Conservation (phyloP, 129 eudicot genomes). For the Gnaphalium uliginosum region DNA sequence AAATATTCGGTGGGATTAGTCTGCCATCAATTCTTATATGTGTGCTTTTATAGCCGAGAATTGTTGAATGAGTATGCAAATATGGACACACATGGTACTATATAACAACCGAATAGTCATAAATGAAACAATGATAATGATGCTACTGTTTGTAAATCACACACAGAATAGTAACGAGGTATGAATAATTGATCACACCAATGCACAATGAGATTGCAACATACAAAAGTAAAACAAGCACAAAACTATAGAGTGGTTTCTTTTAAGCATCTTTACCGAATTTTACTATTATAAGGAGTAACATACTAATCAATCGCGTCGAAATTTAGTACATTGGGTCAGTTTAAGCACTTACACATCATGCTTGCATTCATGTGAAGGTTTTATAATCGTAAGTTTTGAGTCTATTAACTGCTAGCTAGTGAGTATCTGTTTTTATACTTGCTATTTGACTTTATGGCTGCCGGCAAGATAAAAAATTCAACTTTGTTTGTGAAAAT, state of each 20-base stretch:
- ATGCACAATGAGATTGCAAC: no score
- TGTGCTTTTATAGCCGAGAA: not conserved
- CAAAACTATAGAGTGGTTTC: no score
- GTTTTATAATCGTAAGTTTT: not conserved
- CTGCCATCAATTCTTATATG: not conserved
- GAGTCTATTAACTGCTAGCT: not conserved
- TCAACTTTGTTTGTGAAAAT: not conserved
- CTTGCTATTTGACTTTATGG: not conserved
- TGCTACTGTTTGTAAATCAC: not conserved
- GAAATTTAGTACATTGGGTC: not conserved
- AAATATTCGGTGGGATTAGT: slow-evolving; percentile 2
- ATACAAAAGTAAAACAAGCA: no score
- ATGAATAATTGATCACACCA: no score
- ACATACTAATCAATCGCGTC: not conserved
- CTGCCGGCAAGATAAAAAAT: not conserved
- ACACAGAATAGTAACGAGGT: no score
- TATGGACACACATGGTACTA: no score
- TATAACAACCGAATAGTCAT: no score
- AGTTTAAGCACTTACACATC: not conserved
- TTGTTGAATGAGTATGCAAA: no score
- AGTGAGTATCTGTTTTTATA: not conserved
- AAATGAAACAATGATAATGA: no score
- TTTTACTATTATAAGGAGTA: no score
- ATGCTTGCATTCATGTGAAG: not conserved
- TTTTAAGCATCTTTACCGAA: not conserved